Evolutionary conservation across 768 basidiomycete genomes (phyloP), one percentile per base, ranked within the genome.

Genomic region (Chalciporus pseudorubinellus): DNA sequence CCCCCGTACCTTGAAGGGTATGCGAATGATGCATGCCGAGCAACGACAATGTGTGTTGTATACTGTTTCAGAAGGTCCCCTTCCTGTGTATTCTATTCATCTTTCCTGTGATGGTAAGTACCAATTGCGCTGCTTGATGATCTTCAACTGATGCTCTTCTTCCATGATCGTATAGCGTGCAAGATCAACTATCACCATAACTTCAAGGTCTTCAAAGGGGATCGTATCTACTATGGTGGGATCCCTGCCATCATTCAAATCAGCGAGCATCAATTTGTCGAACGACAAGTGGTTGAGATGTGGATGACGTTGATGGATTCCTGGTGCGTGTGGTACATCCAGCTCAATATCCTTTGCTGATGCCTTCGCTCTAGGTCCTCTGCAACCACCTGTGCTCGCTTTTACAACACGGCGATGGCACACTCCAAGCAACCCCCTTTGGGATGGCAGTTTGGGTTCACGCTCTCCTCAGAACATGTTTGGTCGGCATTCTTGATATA

Each of bases 151-250:
- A 24, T 7, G 24, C 4, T 24, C 24, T 24, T 24, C 7, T 7
- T 7, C 24, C 24, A 24, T 24, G 4, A 24, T 24, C 7, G 24
- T 7, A 24, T 13, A 53, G 52, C 38, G 28, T 53, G 52, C 6
- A 11, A 34, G 6, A 44, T 49, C 3, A 53, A 53, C 4, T 53
- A 53, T 13, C 46, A 53, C 3, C 18, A 53, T 3, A 49, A 53
- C 20, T 53, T 9, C 36, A 39, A 48, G 21, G 36, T 53, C 1
- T 20, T 13, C 46, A 44, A 48, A 12, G 46, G 33, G 2, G n/a
- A 43, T 2, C 36, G 4, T 2, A 43, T 3, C 0, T 53, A 53
- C 47, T 53, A 53, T 28, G 52, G 38, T 3, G 38, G 43, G 1
- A 20, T 49, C 7, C 43, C 43, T 3, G 33, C 48, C 3, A 14